Conservation (phyloP, 78 protist genomes). For the Polysphondylium violaceum region DNA sequence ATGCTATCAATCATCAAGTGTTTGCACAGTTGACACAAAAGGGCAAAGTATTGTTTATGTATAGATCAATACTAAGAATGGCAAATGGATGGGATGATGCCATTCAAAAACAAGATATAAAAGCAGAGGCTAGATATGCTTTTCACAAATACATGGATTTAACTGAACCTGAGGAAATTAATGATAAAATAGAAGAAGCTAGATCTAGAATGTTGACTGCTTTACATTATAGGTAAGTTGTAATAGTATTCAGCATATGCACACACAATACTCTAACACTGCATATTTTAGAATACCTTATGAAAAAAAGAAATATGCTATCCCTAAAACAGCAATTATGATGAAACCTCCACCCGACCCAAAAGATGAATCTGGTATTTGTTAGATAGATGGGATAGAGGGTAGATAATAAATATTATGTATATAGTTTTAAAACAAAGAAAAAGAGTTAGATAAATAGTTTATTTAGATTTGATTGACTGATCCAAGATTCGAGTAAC, state of each 20-base stretch:
- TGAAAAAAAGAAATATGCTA: conserved; percentile 45
- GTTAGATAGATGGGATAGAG: too few species aligned
- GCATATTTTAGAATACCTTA: conserved; percentile 1
- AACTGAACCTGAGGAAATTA: conserved; percentile 4
- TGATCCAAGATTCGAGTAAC: conserved; percentile 10
- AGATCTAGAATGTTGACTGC: conserved; percentile 72
- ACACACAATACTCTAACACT: not conserved
- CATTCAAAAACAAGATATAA: conserved; percentile 36
- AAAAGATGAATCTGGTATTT: conserved; percentile 24
- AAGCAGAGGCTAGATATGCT: conserved; percentile 34
- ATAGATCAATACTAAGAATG: conserved; percentile 55
- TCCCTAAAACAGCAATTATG: not conserved
- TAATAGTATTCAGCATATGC: not conserved
- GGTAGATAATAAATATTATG: too few species aligned
- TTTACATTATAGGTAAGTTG: conserved; percentile 40
- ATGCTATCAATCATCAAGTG: conserved; percentile 21
- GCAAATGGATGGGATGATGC: conserved; percentile 66
- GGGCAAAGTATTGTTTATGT: conserved; percentile 16
- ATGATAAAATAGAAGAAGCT: conserved; percentile 63
- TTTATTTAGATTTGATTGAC: conserved; percentile 7
- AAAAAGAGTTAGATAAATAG: too few species aligned
- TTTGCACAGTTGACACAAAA: conserved; percentile 4
- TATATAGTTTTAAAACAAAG: too few species aligned
- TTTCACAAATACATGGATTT: conserved; percentile 36
- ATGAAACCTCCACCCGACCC: conserved; percentile 35